Percentiles rank a stretch among this genome's conserved stretches.
Conservation (phyloP, 352 stramenopile species). For the Pythium brassicae region DNA sequence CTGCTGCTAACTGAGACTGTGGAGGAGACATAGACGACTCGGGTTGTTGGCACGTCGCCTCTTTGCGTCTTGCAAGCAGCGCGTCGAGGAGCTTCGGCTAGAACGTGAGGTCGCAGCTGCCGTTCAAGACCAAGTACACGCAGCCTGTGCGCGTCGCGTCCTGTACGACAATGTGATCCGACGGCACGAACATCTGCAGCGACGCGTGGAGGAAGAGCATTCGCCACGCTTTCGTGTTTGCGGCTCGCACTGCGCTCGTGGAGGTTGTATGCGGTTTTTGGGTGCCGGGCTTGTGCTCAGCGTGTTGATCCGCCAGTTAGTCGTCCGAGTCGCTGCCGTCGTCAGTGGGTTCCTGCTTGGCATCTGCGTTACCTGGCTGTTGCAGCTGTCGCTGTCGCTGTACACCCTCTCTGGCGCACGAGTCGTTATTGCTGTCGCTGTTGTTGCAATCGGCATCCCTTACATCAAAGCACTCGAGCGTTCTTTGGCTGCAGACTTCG, state of each 20-base stretch:
- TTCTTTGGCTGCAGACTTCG: no score
- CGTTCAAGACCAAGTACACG: slow-evolving; percentile 29
- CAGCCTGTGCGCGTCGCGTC: slow-evolving; percentile 18
- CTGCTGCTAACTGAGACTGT: no score
- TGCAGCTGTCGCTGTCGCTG: no score
- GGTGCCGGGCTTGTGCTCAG: no score
- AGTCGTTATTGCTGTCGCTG: slow-evolving; percentile 2
- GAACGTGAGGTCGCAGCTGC: slow-evolving; percentile 23
- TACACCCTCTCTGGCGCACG: no score
- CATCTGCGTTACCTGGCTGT: no score
- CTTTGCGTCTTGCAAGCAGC: slow-evolving; percentile 16
- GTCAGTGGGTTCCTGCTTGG: background rate
- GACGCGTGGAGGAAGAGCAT: slow-evolving; percentile 16
- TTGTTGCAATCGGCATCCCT: background rate
- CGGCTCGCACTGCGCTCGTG: background rate
- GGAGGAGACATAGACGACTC: no score
- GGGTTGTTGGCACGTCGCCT: slow-evolving; percentile 4
- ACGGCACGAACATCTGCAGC: slow-evolving; percentile 14
- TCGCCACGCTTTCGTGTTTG: slow-evolving; percentile 5
- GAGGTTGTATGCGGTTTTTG: no score
- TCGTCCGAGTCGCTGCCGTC: slow-evolving; percentile 2
- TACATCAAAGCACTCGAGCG: no score
- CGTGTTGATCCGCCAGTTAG: background rate
- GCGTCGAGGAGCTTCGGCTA: slow-evolving; percentile 24
- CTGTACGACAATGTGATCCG: slow-evolving; percentile 22